Evolutionary conservation across 352 stramenopile species (phyloP), one percentile per base, ranked within the genome.

Genomic region (Pythium phragmiticola): DNA sequence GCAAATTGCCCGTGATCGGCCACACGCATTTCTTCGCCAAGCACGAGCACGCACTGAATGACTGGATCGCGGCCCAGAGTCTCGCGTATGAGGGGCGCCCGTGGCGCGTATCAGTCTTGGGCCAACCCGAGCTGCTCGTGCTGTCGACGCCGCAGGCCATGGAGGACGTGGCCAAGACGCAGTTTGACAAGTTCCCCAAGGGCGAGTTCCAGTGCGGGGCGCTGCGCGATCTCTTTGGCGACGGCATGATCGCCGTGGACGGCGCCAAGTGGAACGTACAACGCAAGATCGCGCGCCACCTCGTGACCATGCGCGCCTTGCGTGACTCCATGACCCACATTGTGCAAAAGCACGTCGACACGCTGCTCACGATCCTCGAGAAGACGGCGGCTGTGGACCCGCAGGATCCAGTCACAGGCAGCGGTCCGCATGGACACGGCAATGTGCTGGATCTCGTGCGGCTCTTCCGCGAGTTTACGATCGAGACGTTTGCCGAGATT

Each of bases 161-260:
- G 39, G 74, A 82, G 36, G 76, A 82, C 50, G 67, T 82, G 23
- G 61, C 67, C 48, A 78, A 80, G 56, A 78, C 69, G 2, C 74
- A 90, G 37, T 92, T 92, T 58, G 73, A 86, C 37, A 85, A 76
- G 23, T 94, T 90, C 48, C 68, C 70, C 28, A 88, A 88, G 48
- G 82, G 82, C 19, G 60, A 69, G 26, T 70, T 71, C 11, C 49
- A 84, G 14, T 42, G 43, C 21, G 60, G 68, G 7, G 58, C 75
- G 13, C 56, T 87, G 3, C 28, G 65, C 8, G 72, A 84, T 49
- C 63, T 92, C 21, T 76, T 92, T 26, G 82, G 84, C 28, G 66
- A 73, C 45, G 66, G 66, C 42, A 73, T 73, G 60, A 61, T 73
- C 43, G 66, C 60, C 12, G 60, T 63, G 30, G 68, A 74, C 39